A percentile compares a stretch with the other conserved stretches of the same genome.
phyloP scores from a whole-genome alignment of 2,329 filamentous ascomycete species.

The Alternaria consortialis region DNA sequence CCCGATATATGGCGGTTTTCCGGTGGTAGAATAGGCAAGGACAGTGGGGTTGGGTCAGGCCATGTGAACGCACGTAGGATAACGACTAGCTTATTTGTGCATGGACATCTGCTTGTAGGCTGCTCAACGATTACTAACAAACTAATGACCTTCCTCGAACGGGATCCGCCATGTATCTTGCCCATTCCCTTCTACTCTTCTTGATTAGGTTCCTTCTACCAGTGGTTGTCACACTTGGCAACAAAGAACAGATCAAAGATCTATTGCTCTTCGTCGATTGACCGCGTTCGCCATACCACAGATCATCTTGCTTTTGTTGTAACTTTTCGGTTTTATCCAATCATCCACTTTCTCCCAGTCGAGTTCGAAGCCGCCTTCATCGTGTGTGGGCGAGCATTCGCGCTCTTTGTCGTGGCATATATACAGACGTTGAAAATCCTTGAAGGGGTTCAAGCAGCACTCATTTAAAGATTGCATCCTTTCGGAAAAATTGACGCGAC shows the following conservation, averaged over 20 bases:
- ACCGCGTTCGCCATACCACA: neutral
- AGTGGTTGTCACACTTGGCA: neutral
- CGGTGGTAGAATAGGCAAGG: neutral
- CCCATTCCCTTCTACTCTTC: neutral
- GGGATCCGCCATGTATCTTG: too few relatives aligned
- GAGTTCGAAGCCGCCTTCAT: neutral
- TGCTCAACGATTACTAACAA: too few relatives aligned
- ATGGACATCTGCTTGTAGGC: too few relatives aligned
- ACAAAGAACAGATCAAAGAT: neutral
- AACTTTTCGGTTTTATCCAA: neutral
- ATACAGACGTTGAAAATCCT: neutral
- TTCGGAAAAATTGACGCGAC: neutral
- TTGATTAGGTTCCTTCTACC: constrained; percentile 15
- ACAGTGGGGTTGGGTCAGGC: neutral
- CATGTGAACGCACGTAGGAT: neutral
- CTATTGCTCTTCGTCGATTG: neutral
- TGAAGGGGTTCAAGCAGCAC: neutral
- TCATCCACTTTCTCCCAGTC: neutral
- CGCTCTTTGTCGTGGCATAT: neutral
- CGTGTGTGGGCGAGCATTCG: neutral
- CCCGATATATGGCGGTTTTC: neutral
- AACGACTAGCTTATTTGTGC: neutral
- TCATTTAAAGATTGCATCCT: neutral
- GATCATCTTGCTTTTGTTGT: neutral
- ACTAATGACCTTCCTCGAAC: too few relatives aligned